These are phyloP conservation scores for Isabelozyma rhagii DNA, from an alignment of 805 yeast species.

Conservation along the genomic window DNA sequence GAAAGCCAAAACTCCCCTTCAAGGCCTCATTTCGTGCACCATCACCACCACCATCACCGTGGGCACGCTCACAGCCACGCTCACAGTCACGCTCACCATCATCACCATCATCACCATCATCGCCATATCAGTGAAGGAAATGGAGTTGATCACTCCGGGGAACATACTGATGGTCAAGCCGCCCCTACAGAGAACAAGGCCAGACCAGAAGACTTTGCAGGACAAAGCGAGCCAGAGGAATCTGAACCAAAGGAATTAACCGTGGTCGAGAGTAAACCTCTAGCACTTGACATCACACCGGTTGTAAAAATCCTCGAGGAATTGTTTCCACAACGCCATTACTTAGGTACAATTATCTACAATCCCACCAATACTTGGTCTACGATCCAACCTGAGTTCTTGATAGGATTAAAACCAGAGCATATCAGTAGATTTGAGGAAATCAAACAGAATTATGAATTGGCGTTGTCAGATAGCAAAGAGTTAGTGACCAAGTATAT, in stretches of 20 bases:
- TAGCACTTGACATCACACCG: conserved; percentile 13
- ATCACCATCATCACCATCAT: conserved; percentile 14
- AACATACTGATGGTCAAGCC: conserved; percentile 1
- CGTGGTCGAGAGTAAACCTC: neutral
- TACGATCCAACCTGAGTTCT: conserved; percentile 29
- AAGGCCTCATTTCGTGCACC: conserved; percentile 4
- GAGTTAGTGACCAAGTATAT: conserved; percentile 23
- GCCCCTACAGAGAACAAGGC: neutral
- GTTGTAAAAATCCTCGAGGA: conserved; percentile 19
- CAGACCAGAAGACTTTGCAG: neutral
- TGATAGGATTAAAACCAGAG: conserved; percentile 29
- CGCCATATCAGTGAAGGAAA: conserved; percentile 6
- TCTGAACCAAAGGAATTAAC: conserved; percentile 1
- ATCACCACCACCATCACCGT: conserved; percentile 9
- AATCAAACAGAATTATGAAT: conserved; percentile 22
- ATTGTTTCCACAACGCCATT: conserved; percentile 28
- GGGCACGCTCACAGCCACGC: conserved; percentile 6
- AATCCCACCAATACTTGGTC: conserved; percentile 51
- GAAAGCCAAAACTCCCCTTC: neutral
- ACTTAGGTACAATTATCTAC: conserved; percentile 58
- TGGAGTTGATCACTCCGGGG: conserved; percentile 6
- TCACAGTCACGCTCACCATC: conserved; percentile 5
- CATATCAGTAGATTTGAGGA: conserved; percentile 26
- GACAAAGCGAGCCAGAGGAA: neutral
- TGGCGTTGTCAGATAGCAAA: conserved; percentile 18